Evolutionary conservation across 2,329 filamentous ascomycete species (phyloP).

Genomic region (Ceratocystis harringtonii): DNA sequence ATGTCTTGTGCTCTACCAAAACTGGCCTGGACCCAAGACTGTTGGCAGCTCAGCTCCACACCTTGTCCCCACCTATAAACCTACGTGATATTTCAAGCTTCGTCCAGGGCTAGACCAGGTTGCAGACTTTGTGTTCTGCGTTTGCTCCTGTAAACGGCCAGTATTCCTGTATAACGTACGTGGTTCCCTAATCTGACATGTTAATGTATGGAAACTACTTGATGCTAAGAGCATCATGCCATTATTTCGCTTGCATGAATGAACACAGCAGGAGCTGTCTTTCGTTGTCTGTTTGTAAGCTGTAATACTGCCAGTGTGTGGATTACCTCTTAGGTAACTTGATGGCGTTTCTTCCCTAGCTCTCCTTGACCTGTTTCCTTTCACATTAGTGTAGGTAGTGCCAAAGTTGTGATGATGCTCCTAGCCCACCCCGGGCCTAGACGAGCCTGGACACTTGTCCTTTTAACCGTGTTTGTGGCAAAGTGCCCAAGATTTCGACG

Average conservation of each 20-base stretch:
- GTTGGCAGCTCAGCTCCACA: not conserved
- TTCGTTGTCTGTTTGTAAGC: constrained; percentile 10
- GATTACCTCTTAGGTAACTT: not conserved
- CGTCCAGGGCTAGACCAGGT: not conserved
- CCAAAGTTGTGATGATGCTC: not conserved
- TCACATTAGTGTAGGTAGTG: not conserved
- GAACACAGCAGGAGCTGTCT: constrained; percentile 17
- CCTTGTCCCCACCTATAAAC: not conserved
- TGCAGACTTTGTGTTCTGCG: not conserved
- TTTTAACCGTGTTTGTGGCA: not conserved
- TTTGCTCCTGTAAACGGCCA: not conserved
- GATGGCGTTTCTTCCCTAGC: not conserved
- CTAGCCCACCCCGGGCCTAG: not conserved
- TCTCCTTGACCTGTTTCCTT: not conserved
- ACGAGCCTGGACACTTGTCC: not conserved
- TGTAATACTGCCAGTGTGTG: not conserved
- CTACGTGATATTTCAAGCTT: not conserved
- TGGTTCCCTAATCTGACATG: not conserved
- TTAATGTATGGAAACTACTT: not conserved
- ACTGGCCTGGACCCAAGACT: not conserved
- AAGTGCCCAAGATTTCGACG: not conserved
- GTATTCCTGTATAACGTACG: not conserved
- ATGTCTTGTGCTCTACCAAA: not conserved
- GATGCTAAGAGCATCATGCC: not conserved
- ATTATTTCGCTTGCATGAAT: not conserved